These are phyloP conservation scores for Schwanniomyces polymorphus DNA, from an alignment of 805 yeast species.

Conservation along the genomic window DNA sequence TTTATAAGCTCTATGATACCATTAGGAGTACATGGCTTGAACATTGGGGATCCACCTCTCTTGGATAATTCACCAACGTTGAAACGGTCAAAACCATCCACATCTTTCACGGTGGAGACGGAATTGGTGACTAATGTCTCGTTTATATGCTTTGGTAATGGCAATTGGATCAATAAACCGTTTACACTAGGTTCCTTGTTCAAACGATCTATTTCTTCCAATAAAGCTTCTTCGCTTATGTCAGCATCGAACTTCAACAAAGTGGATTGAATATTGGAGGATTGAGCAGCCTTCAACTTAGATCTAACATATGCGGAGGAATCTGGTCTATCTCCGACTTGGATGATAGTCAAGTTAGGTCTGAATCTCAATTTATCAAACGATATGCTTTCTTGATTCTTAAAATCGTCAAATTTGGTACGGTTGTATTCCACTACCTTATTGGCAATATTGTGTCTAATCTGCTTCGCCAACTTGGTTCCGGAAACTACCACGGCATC, in stretches of 20 bases:
- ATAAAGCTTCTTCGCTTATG: constrained; percentile 58
- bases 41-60: constrained; percentile 78
- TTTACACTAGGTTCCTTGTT: constrained; percentile 77
- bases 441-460: constrained; percentile 37
- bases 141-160: constrained; percentile 77
- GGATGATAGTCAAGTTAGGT: constrained; percentile 81
- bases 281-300: constrained; percentile 87
- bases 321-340: constrained; percentile 89
- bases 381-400: constrained; percentile 13
- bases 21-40: constrained; percentile 93
- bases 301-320: constrained; percentile 88
- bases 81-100: constrained; percentile 89
- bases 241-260: constrained; percentile 64
- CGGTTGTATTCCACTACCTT: constrained; percentile 39
- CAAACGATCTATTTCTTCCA: constrained; percentile 58
- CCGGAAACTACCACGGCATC: constrained; percentile 35
- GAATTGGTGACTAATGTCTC: constrained; percentile 80
- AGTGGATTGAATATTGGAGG: constrained; percentile 72
- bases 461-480: constrained; percentile 38
- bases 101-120: constrained; percentile 83
- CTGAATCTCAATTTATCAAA: constrained; percentile 47
- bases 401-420: constrained; percentile 20
- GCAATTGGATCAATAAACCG: constrained; percentile 88
- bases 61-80: constrained; percentile 91
- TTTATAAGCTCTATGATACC: constrained; percentile 84